Evolutionary conservation across 2,329 filamentous ascomycete genomes (phyloP).

Genomic region (Exophiala sp.): DNA sequence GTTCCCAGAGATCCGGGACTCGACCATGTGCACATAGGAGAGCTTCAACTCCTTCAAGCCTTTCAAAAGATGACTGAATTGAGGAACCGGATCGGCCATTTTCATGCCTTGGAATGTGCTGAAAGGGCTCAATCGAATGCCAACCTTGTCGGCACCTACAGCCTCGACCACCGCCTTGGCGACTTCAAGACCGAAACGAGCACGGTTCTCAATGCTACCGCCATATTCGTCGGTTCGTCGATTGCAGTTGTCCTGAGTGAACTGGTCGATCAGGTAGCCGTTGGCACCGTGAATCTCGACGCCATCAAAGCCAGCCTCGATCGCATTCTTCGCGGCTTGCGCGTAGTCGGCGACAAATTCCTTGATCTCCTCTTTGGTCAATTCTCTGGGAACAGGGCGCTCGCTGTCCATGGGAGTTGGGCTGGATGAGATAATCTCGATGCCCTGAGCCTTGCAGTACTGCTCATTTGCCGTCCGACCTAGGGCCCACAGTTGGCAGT

Average conservation of each 20-base stretch:
- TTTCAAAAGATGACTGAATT: constrained; percentile 55
- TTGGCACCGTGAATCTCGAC: constrained; percentile 47
- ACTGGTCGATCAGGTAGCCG: constrained; percentile 53
- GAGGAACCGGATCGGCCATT: constrained; percentile 57
- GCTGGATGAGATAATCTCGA: constrained; percentile 21
- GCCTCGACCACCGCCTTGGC: constrained; percentile 35
- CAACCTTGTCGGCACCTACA: constrained; percentile 38
- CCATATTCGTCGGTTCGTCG: constrained; percentile 51
- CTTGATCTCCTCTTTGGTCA: constrained; percentile 44
- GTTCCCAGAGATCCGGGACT: constrained; percentile 45
- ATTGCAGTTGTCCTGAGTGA: constrained; percentile 50
- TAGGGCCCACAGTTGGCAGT: constrained; percentile 52
- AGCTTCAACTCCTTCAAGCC: constrained; percentile 51
- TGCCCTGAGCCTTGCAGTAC: constrained; percentile 34
- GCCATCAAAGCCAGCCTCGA: constrained; percentile 55
- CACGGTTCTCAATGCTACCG: constrained; percentile 50
- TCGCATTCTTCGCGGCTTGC: constrained; percentile 48
- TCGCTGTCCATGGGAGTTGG: background rate
- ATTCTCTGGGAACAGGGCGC: constrained; percentile 25
- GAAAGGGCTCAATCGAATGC: constrained; percentile 49
- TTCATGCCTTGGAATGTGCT: constrained; percentile 47
- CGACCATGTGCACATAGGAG: constrained; percentile 57
- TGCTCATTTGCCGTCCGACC: constrained; percentile 52
- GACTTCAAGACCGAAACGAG: constrained; percentile 52
- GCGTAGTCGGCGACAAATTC: constrained; percentile 42